Evolutionary conservation across 2,329 filamentous ascomycete genomes (phyloP).

Genomic region (Chrysosphaeria jannelii): DNA sequence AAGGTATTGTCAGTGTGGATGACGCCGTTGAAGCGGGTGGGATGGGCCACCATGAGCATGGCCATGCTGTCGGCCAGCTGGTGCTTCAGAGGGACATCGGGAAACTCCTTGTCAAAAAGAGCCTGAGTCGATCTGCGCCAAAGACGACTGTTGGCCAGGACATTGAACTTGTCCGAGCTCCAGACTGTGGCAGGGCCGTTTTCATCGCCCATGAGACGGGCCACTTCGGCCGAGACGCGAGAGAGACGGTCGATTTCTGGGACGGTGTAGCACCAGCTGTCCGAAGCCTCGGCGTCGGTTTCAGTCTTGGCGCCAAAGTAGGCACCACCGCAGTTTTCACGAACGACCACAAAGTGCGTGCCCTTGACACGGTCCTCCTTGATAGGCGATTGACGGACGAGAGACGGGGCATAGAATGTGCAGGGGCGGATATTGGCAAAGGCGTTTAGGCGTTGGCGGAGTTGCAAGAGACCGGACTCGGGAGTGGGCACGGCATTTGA

Average conservation of each 20-base stretch:
- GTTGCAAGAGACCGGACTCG: slow-evolving; percentile 13
- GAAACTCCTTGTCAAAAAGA: slow-evolving; percentile 13
- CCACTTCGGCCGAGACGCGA: slow-evolving; percentile 15
- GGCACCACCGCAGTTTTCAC: slow-evolving; percentile 19
- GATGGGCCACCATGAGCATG: slow-evolving; percentile 17
- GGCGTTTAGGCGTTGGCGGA: slow-evolving; percentile 13
- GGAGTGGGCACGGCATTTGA: slow-evolving; percentile 12
- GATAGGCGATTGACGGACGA: slow-evolving; percentile 10
- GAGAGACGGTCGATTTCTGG: slow-evolving; percentile 16
- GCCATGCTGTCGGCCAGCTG: slow-evolving; percentile 18
- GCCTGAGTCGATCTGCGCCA: slow-evolving; percentile 15
- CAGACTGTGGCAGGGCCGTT: slow-evolving; percentile 12
- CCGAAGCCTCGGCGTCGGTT: slow-evolving; percentile 12
- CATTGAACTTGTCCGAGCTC: slow-evolving; percentile 21
- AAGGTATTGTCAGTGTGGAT: slow-evolving; percentile 18
- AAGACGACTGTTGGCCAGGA: slow-evolving; percentile 17
- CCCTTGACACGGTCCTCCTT: slow-evolving; percentile 14
- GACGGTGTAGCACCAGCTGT: slow-evolving; percentile 16
- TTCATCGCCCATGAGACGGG: slow-evolving; percentile 9
- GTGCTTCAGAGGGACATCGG: slow-evolving; percentile 13
- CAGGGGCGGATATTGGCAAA: slow-evolving; percentile 21
- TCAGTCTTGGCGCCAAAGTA: slow-evolving; percentile 19
- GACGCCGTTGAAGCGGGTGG: slow-evolving; percentile 16
- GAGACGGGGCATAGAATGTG: slow-evolving; percentile 13
- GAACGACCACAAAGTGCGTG: slow-evolving; percentile 17